A percentile compares a stretch with the other conserved stretches of the same genome.
Evolutionary conservation across 2,329 filamentous ascomycete species (phyloP).

Genomic region (Fusarium brachygibbosum): DNA sequence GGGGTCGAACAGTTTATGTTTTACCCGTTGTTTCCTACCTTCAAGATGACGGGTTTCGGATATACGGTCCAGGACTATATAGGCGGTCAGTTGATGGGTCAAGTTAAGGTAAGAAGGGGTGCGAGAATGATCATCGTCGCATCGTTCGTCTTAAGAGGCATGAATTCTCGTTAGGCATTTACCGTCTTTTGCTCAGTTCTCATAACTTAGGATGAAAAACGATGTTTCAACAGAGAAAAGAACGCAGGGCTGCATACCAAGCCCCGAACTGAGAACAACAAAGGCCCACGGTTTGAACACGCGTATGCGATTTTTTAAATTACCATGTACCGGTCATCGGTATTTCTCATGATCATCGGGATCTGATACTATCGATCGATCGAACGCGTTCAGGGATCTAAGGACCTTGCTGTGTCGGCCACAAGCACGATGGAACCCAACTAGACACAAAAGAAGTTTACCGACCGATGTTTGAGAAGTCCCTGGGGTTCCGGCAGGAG

Average conservation of each 20-base stretch:
- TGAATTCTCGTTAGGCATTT: constrained; percentile 6
- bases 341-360: constrained; percentile 23
- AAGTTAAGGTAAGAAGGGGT: constrained; percentile 1
- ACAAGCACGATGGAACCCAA: constrained; percentile 9
- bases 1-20: neutral
- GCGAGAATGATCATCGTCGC: neutral
- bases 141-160: neutral
- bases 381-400: constrained; percentile 6
- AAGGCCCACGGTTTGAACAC: constrained; percentile 8
- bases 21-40: neutral
- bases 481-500: neutral
- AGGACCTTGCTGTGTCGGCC: constrained; percentile 7
- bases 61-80: neutral
- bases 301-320: constrained; percentile 14
- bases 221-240: constrained; percentile 6
- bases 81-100: neutral
- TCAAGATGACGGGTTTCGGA: neutral
- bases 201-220: neutral
- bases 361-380: constrained; percentile 33
- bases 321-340: constrained; percentile 18
- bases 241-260: constrained; percentile 17
- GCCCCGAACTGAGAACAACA: neutral
- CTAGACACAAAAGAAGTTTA: constrained; percentile 17
- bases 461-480: constrained; percentile 12
- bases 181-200: constrained; percentile 15